Base-by-base conservation (phyloP, 257 asterid species). In the Salvia splendens region DNA sequence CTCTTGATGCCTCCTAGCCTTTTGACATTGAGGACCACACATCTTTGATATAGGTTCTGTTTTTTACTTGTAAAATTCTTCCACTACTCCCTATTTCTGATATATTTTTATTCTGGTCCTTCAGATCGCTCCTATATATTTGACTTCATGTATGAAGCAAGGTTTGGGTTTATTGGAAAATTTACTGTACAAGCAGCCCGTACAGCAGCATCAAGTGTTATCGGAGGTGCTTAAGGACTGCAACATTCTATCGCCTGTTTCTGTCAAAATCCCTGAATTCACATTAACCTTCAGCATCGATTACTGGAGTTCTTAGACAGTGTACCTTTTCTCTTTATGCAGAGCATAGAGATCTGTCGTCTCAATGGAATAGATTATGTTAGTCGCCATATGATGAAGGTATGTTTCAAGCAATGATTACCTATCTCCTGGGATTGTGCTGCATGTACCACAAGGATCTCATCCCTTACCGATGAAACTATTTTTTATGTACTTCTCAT, bases 301-400 rank as follows among this genome's bases (percentile, higher is more conserved):
- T 24, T 0, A 1, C 30, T 24, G 30, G 30, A 24, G 30, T 2
- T 24, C 30, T 24, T 24, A 24, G 30, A 24, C 30, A 24, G 30
- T 24, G 30, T 33, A 5, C 30, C 42, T 50, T 43, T 78, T 80
- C 48, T 72, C 65, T 72, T 70, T 28, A 16, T 16, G 70, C 96
- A 92, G 98, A 86, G 93, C 80, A 64, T 89, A 70, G 98, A 92
- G 87, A 89, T 92, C 56, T 92, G 98, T 67, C 97, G 93, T 68
- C 89, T 87, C 67, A 82, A 92, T 80, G 93, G 87, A 46, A 93
- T 89, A 69, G 96, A 85, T 67, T 49, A 61, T 75, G 80, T 89
- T 61, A 73, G 89, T 76, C 60, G 76, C 40, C 73, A 82, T 68
- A 70, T 92, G 78, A 92, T 92, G 98, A 89, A 85, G 98, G 98